Conservation (phyloP, 2,329 filamentous ascomycete species). For the Cercospora canescens region DNA sequence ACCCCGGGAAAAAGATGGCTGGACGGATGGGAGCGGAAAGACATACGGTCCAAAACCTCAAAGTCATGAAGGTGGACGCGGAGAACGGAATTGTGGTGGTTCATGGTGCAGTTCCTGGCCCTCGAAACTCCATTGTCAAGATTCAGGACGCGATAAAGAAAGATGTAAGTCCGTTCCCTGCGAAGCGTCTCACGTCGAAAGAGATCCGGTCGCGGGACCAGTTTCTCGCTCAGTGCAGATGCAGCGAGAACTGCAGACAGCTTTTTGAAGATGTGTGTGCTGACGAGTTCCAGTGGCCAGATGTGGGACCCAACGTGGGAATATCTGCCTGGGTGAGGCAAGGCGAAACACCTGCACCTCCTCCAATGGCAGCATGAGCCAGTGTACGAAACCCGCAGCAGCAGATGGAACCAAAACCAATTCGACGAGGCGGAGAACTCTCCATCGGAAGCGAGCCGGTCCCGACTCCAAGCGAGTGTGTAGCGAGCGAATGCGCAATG, state of each 20-base stretch:
- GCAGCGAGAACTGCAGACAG: neutral
- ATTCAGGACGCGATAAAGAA: slow-evolving; percentile 92
- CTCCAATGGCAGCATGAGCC: slow-evolving; percentile 8
- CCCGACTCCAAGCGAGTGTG: neutral
- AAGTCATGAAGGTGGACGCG: slow-evolving; percentile 82
- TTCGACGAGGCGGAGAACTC: neutral
- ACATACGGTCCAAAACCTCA: slow-evolving; percentile 88
- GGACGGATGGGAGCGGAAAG: slow-evolving; percentile 90
- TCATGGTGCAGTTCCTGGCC: slow-evolving; percentile 82
- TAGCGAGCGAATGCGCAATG: neutral
- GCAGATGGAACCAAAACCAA: neutral
- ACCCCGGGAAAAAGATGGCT: slow-evolving; percentile 97
- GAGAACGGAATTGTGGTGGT: slow-evolving; percentile 86
- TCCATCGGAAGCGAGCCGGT: neutral
- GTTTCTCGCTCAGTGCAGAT: neutral
- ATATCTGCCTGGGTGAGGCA: slow-evolving; percentile 13
- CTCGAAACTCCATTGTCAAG: slow-evolving; percentile 80
- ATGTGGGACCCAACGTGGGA: slow-evolving; percentile 39
- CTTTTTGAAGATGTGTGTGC: neutral
- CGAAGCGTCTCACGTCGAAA: neutral
- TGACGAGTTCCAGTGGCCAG: slow-evolving; percentile 55
- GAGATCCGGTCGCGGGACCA: neutral
- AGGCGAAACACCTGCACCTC: slow-evolving; percentile 11
- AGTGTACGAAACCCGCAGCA: neutral
- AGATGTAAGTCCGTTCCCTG: slow-evolving; percentile 21